These are phyloP conservation scores for Fusarium phyllophilum DNA, from an alignment of 2,329 filamentous ascomycete genomes.

Conservation along the genomic window DNA sequence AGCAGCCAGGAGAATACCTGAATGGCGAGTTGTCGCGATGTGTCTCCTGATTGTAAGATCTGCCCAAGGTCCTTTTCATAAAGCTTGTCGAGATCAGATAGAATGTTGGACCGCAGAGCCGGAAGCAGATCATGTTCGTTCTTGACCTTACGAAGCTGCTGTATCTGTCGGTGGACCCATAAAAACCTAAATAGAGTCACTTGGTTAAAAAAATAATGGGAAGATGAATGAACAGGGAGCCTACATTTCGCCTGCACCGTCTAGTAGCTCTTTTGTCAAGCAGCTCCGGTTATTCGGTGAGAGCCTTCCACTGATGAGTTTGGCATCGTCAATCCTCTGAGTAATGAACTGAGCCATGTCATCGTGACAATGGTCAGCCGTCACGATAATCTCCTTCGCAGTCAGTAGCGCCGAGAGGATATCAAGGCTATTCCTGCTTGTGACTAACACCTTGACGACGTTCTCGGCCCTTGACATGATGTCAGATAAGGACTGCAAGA, in stretches of 20 bases:
- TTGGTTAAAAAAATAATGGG: too few species aligned
- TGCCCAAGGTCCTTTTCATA: background rate
- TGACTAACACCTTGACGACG: background rate
- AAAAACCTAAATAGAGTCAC: background rate
- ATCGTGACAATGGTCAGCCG: background rate
- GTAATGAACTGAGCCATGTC: background rate
- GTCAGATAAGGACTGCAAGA: background rate
- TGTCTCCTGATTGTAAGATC: background rate
- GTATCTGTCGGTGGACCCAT: background rate
- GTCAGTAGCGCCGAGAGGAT: background rate
- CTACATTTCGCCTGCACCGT: background rate
- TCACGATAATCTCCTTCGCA: background rate
- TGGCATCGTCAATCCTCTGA: background rate
- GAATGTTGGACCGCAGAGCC: background rate
- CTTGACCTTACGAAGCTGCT: background rate
- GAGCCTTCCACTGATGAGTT: background rate
- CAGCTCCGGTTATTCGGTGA: background rate
- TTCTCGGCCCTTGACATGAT: background rate
- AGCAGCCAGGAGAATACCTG: background rate
- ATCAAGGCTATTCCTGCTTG: background rate
- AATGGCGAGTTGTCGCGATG: background rate
- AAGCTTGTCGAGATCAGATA: background rate
- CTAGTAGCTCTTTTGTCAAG: background rate
- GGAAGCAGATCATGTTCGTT: background rate
- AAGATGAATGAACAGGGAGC: fast-evolving